Evolutionary conservation across 2,329 filamentous ascomycete genomes (phyloP), one percentile per base, ranked within the genome.

Genomic region (Tolypocladium inflatum): DNA sequence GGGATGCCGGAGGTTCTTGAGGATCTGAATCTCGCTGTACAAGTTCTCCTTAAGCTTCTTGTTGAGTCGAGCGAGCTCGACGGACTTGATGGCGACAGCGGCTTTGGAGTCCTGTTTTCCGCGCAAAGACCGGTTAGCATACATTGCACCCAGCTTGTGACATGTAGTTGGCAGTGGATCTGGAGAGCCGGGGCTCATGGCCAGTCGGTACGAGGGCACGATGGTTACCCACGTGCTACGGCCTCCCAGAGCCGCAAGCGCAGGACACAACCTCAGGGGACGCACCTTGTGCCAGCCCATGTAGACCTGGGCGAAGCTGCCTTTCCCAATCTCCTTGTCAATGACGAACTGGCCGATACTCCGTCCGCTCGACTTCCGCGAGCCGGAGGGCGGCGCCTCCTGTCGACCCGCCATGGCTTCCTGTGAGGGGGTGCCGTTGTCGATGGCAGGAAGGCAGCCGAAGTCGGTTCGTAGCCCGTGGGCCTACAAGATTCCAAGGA

Each of bases 41-140:
- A 99, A 85, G 73, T 97, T 99, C 63, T 97, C 92, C 71, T 93
- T 95, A 57, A 99, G 84, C 77, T 97, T 97, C 78, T 89, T 92
- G 75, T 95, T 97, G 30, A 99, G 82, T 69, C 94, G 93, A 64
- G 82, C 83, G 65, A 95, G 83, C 68, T 96, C 91, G 72, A 99
- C 94, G 33, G 92, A 96, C 75, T 99, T 99, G 83, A 99, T 91
- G 61, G 94, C 94, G 55, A 96, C 94, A 60, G 89, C 86, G 63
- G 88, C 87, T 66, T 87, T 87, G 63, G 88, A 86, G 72, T 86
- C 85, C 91, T 95, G 68, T 54, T 63, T 52, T 59, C 21, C 19
- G 26, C n/a, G 17, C 15, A 35, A n/a, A 19, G 1, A 7, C 30
- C 30, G 10, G 48, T 52, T 37, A 52, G 48, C 48, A n/a, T 35